These are phyloP conservation scores for Phytophthora macrochlamydospora DNA, from an alignment of 352 stramenopile species.

Conservation along the genomic window DNA sequence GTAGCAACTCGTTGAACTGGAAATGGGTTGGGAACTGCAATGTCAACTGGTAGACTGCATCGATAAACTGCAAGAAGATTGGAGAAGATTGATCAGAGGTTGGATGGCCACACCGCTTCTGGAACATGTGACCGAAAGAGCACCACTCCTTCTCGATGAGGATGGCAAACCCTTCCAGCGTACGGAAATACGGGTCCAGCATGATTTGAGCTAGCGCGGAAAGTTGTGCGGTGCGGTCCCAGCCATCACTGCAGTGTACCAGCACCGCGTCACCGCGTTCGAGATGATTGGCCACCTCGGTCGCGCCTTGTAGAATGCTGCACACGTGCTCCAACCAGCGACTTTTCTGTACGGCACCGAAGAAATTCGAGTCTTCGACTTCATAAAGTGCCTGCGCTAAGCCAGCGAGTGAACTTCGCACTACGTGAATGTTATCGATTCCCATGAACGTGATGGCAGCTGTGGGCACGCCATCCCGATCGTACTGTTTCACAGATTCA, in stretches of 20 bases:
- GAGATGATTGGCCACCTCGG: constrained; percentile 74
- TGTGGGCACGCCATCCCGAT: constrained; percentile 68
- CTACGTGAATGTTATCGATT: constrained; percentile 90
- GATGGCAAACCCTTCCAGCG: constrained; percentile 75
- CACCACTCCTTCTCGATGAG: constrained; percentile 91
- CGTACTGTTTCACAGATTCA: constrained; percentile 89
- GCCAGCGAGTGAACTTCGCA: constrained; percentile 72
- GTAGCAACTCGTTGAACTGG: constrained; percentile 96
- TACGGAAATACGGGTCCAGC: constrained; percentile 84
- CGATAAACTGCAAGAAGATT: constrained; percentile 99
- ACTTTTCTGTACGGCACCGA: constrained; percentile 83
- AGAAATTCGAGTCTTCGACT: constrained; percentile 88
- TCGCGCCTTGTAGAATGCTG: constrained; percentile 75
- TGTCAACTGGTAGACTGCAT: constrained; percentile 97
- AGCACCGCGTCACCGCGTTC: constrained; percentile 79
- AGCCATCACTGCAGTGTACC: constrained; percentile 87
- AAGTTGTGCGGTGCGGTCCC: constrained; percentile 83
- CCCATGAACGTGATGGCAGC: constrained; percentile 89
- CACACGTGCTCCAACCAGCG: constrained; percentile 87
- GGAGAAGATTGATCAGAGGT: constrained; percentile 95
- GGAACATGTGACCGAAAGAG: constrained; percentile 90
- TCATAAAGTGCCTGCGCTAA: constrained; percentile 80
- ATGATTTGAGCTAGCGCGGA: constrained; percentile 82
- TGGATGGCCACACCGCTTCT: constrained; percentile 74
- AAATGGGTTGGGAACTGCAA: constrained; percentile 97